Percentiles rank a stretch among this genome's conserved stretches.
These are phyloP conservation scores for Priceomyces castillae DNA, from an alignment of 805 yeast species.

Conservation along the genomic window DNA sequence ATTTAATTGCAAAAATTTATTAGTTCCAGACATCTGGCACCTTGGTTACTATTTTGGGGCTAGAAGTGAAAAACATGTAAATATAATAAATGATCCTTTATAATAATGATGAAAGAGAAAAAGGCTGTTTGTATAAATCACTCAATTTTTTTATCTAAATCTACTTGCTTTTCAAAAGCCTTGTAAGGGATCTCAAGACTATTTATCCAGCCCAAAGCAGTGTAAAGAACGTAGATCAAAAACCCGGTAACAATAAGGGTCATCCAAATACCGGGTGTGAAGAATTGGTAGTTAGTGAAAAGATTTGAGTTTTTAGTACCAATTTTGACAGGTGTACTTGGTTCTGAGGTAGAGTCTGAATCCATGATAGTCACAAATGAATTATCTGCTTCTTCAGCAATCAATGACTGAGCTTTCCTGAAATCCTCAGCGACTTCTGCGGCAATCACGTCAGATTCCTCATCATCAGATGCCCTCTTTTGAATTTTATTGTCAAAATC, in stretches of 20 bases:
- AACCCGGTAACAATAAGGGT: constrained; percentile 63
- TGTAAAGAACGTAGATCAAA: constrained; percentile 52
- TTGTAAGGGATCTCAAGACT: constrained; percentile 75
- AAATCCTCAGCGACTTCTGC: constrained; percentile 32
- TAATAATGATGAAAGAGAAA: neutral
- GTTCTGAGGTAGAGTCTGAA: neutral
- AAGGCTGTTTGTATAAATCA: constrained; percentile 11
- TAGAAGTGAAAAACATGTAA: neutral
- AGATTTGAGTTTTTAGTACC: constrained; percentile 34
- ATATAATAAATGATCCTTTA: neutral
- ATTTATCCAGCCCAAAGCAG: constrained; percentile 70
- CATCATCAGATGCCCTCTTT: constrained; percentile 17
- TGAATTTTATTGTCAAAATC: constrained; percentile 14
- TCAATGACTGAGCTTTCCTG: constrained; percentile 29
- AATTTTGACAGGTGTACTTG: neutral
- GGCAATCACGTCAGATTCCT: constrained; percentile 11
- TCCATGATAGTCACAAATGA: constrained; percentile 20
- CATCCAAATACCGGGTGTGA: constrained; percentile 81
- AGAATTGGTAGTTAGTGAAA: constrained; percentile 65
- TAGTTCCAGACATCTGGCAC: neutral
- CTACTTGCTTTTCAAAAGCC: constrained; percentile 72
- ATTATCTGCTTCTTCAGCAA: constrained; percentile 27
- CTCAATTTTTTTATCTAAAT: constrained; percentile 48
- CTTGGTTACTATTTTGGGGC: neutral
- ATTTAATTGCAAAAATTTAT: constrained; percentile 6